These are phyloP conservation scores for Paraphaeosphaeria minitans DNA, from an alignment of 2,329 filamentous ascomycete species.

Conservation along the genomic window DNA sequence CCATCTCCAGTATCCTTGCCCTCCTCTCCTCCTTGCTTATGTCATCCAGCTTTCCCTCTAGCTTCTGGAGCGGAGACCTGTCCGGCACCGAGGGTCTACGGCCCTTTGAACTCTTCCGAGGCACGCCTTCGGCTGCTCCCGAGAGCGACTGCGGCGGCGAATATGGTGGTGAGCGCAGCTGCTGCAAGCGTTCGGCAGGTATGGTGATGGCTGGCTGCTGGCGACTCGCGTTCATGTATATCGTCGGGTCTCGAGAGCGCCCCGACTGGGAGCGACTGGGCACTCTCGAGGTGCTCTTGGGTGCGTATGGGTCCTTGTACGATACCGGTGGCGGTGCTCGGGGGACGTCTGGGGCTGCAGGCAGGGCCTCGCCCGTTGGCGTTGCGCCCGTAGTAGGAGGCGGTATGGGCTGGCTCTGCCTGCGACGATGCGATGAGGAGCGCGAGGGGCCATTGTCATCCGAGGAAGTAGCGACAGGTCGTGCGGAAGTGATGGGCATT, in stretches of 20 bases:
- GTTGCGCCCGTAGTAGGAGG: constrained; percentile 30
- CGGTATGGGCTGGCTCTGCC: constrained; percentile 40
- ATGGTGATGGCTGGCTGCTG: constrained; percentile 42
- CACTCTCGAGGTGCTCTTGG: constrained; percentile 27
- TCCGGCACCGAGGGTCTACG: constrained; percentile 70
- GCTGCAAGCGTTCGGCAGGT: constrained; percentile 37
- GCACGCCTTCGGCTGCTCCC: constrained; percentile 27
- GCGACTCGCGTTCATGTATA: constrained; percentile 42
- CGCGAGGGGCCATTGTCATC: constrained; percentile 28
- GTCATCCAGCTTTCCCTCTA: constrained; percentile 87
- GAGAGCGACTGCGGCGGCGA: constrained; percentile 36
- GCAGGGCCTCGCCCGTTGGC: constrained; percentile 29
- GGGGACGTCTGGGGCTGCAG: constrained; percentile 65
- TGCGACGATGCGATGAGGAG: constrained; percentile 34
- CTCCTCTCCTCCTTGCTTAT: constrained; percentile 97
- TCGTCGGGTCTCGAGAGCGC: constrained; percentile 39
- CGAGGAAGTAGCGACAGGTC: constrained; percentile 25
- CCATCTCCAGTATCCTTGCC: constrained; percentile 81
- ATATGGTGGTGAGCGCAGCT: constrained; percentile 39
- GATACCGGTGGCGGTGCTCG: constrained; percentile 59
- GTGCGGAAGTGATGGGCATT: constrained; percentile 39
- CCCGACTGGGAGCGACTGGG: constrained; percentile 34
- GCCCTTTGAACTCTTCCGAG: constrained; percentile 24
- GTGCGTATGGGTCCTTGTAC: constrained; percentile 47
- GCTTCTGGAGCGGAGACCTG: constrained; percentile 87